Conservation (phyloP, 163 green algal species). For the Scenedesmus sp. region DNA sequence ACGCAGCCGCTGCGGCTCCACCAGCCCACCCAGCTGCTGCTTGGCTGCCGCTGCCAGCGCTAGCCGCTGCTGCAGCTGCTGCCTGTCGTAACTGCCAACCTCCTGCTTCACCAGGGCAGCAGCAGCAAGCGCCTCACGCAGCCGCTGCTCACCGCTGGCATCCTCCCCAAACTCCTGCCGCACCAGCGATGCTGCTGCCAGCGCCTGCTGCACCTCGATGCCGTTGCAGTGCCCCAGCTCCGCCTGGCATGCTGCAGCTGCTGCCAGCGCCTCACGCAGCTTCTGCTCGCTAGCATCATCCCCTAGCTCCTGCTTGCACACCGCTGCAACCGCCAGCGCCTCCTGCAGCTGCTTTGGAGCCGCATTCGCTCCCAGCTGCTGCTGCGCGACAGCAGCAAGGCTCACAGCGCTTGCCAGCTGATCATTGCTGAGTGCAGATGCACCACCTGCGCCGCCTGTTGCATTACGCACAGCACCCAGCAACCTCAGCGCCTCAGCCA, state of each 20-base stretch:
- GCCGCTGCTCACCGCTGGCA: neutral
- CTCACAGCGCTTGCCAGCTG: neutral
- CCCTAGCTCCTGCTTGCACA: neutral
- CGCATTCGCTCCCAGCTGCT: neutral
- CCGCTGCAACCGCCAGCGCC: conserved; percentile 7
- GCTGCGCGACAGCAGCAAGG: conserved; percentile 3
- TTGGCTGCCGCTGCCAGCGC: neutral
- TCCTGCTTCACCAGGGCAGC: conserved; percentile 37
- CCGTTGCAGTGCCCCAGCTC: conserved; percentile 17
- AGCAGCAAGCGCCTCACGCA: neutral
- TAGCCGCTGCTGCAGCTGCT: conserved; percentile 43
- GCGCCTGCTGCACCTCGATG: neutral
- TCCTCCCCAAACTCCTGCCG: neutral
- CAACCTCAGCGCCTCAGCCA: conserved; percentile 25
- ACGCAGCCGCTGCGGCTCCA: neutral
- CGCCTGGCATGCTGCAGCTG: conserved; percentile 18
- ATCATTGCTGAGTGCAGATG: neutral
- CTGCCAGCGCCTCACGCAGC: conserved; percentile 10
- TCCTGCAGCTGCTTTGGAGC: conserved; percentile 15
- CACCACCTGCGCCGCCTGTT: neutral
- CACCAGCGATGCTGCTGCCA: conserved; percentile 11
- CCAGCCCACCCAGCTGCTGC: conserved; percentile 23
- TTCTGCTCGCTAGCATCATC: neutral
- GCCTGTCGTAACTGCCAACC: neutral
- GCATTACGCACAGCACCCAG: neutral